Evolutionary conservation across 208 protist genomes (phyloP), one percentile per base, ranked within the genome.

Genomic region (Tritrichomonas foetus): DNA sequence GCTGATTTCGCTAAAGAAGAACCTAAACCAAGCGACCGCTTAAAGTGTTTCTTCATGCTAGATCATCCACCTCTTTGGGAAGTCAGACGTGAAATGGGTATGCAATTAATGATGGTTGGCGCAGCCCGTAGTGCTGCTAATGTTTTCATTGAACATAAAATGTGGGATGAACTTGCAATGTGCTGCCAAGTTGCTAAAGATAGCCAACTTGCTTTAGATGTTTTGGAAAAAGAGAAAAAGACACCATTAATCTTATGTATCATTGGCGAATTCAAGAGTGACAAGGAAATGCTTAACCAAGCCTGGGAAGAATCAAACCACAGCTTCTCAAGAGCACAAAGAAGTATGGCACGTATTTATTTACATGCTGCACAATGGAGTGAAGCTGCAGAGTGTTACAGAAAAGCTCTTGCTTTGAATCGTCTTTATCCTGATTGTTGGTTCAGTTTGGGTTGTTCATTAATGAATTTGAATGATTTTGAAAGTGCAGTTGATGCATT

Each of bases 41-140:
- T 89, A 13, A 0, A 25, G 11, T 33, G 47, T 11, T 89, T 89
- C 27, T 89, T 89, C 78, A 53, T 89, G 16, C 41, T 89, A 27
- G 78, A 89, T n/a, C 78, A 89, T 57, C 78, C 78, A 39, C 47
- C 78, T 57, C 11, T 89, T 3, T 89, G 78, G 78, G 78, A 89
- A 53, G 30, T 89, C 27, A 53, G 47, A 27, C 78, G 78, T 16
- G 78, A 89, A 30, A 89, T 53, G 47, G 78, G 78, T 22, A 5
- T 89, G 1, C 78, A 89, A 57, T 57, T 89, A 47, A 33, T 89
- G 30, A 61, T 53, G 11, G 57, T 89, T 22, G 78, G 78, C 3
- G 78, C 78, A 30, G 78, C 78, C 0, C 44, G 78, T 53, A 61
- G n/a, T 44, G 78, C 78, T 11, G 13, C 78, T 33, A 44, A 89